These are phyloP conservation scores for Hypsizygus marmoreus DNA, from an alignment of 768 basidiomycete species.

Conservation along the genomic window DNA sequence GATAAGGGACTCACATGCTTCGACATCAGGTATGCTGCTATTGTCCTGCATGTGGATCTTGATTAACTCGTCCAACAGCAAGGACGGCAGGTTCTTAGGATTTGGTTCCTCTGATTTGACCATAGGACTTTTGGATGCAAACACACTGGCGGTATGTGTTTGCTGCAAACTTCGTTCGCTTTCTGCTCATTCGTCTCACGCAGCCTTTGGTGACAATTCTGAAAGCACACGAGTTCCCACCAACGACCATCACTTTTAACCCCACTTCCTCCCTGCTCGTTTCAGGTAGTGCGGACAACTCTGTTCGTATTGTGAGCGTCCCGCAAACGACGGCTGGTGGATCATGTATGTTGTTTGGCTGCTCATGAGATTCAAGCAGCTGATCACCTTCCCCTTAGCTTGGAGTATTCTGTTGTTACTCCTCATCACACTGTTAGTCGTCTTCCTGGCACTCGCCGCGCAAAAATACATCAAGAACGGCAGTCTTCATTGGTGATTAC, in stretches of 20 bases:
- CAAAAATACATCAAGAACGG: slow-evolving; percentile 25
- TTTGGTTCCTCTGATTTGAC: slow-evolving; percentile 87
- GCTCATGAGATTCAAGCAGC: too few relatives aligned
- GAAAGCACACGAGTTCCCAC: slow-evolving; percentile 93
- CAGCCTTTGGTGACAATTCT: slow-evolving; percentile 88
- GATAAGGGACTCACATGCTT: slow-evolving; percentile 85
- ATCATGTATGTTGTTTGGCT: slow-evolving; percentile 46
- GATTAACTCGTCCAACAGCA: slow-evolving; percentile 42
- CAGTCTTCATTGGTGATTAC: slow-evolving; percentile 13
- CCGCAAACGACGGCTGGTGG: slow-evolving; percentile 52
- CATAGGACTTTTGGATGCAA: slow-evolving; percentile 81
- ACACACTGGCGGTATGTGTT: slow-evolving; percentile 67
- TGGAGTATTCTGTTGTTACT: slow-evolving; percentile 35
- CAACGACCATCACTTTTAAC: slow-evolving; percentile 88
- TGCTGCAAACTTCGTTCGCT: not conserved
- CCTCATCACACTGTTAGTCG: slow-evolving; percentile 42
- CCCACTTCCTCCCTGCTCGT: slow-evolving; percentile 78
- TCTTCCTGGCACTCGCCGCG: slow-evolving; percentile 43
- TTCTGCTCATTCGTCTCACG: slow-evolving; percentile 7
- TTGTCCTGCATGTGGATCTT: not conserved
- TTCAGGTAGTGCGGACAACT: slow-evolving; percentile 90
- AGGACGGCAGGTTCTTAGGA: slow-evolving; percentile 79
- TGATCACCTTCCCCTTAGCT: slow-evolving; percentile 15
- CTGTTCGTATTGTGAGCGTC: slow-evolving; percentile 76
- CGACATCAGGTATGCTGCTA: slow-evolving; percentile 70